phyloP scores from a whole-genome alignment of 2,329 filamentous ascomycete genomes.

The Fusarium sp. region DNA sequence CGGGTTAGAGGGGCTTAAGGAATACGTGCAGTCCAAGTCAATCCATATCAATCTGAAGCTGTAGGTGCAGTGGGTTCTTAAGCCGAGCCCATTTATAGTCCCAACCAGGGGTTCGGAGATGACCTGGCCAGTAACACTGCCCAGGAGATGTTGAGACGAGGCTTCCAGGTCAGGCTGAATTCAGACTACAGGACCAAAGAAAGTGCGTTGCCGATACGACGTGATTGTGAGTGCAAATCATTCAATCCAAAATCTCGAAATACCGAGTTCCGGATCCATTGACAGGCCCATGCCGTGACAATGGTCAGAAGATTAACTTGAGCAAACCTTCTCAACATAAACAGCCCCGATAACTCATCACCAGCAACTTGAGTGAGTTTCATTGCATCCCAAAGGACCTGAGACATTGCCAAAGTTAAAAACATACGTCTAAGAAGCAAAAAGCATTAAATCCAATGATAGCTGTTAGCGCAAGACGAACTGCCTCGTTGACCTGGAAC shows the following conservation, averaged over 20 bases:
- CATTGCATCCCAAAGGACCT: background rate
- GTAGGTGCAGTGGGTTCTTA: background rate
- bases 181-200: background rate
- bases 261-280: background rate
- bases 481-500: background rate
- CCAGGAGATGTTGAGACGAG: background rate
- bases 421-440: background rate
- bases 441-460: background rate
- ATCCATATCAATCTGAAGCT: constrained; percentile 8
- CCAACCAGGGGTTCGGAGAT: too few relatives aligned
- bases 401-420: background rate
- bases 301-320: background rate
- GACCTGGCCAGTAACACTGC: background rate
- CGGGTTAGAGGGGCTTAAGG: constrained; percentile 14
- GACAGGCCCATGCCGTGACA: background rate
- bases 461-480: background rate
- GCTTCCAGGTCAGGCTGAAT: background rate
- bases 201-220: background rate
- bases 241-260: background rate
- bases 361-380: background rate
- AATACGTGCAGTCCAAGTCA: constrained; percentile 19
- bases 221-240: background rate
- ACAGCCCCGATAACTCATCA: background rate
- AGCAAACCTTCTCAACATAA: background rate
- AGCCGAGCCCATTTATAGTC: too few relatives aligned